Evolutionary conservation across 2,329 filamentous ascomycete species (phyloP).

Genomic region (Exophiala calicioides): DNA sequence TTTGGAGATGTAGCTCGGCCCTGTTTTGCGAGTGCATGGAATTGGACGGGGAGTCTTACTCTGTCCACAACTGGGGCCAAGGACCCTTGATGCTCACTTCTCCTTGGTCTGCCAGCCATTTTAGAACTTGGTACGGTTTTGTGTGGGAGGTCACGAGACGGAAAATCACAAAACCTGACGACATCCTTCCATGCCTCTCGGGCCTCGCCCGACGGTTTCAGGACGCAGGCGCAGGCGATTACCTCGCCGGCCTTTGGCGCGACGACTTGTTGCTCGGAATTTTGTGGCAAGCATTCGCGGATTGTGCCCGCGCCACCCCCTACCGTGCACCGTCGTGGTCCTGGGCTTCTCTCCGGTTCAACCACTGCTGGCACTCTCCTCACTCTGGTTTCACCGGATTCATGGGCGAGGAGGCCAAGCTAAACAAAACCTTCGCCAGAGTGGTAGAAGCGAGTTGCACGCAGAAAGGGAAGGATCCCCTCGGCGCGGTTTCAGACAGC

Average conservation of each 20-base stretch:
- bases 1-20: slow-evolving; percentile 11
- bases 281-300: not conserved
- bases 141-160: not conserved
- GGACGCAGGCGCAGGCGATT: not conserved
- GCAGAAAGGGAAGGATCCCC: not conserved
- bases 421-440: not conserved
- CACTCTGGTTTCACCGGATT: not conserved
- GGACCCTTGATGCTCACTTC: not conserved
- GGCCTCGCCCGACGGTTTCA: not conserved
- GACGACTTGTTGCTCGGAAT: not conserved
- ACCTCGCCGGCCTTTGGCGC: not conserved
- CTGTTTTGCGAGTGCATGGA: not conserved
- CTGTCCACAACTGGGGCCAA: not conserved
- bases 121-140: not conserved
- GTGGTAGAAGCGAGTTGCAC: not conserved
- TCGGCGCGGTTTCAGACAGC: not conserved
- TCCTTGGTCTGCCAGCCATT: not conserved
- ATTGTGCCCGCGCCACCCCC: not conserved
- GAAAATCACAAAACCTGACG: not conserved
- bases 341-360: not conserved
- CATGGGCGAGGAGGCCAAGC: not conserved
- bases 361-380: not conserved
- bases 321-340: not conserved
- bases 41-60: not conserved
- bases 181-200: not conserved